Evolutionary conservation across 495 filamentous ascomycete genomes (phyloP).

Genomic region (Durotheca rogersii): DNA sequence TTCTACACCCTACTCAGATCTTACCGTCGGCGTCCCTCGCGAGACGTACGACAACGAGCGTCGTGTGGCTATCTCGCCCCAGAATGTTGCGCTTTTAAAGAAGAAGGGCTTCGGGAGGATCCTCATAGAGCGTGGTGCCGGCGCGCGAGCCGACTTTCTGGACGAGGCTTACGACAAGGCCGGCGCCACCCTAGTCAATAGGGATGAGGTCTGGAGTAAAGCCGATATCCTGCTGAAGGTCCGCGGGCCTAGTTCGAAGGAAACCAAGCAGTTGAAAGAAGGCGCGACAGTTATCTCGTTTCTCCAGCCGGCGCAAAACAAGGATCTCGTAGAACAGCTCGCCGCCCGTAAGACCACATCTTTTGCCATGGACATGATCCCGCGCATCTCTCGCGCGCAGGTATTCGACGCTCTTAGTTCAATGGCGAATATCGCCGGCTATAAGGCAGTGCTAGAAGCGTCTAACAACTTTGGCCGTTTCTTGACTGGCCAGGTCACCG

Average conservation of each 20-base stretch:
- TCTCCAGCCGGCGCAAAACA: conserved; percentile 73
- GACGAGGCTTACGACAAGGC: conserved; percentile 70
- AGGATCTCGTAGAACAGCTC: conserved; percentile 64
- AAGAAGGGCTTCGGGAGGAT: conserved; percentile 78
- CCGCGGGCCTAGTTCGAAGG: conserved; percentile 64
- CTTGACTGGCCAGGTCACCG: conserved; percentile 79
- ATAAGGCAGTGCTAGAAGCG: conserved; percentile 80
- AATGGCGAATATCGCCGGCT: conserved; percentile 86
- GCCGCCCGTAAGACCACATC: conserved; percentile 62
- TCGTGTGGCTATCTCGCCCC: conserved; percentile 76
- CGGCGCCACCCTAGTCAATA: conserved; percentile 69
- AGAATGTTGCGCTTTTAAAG: conserved; percentile 71
- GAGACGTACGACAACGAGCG: conserved; percentile 72
- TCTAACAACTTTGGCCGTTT: conserved; percentile 82
- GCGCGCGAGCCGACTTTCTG: conserved; percentile 68
- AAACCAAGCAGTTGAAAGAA: conserved; percentile 60
- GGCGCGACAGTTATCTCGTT: conserved; percentile 72
- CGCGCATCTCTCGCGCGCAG: conserved; percentile 78
- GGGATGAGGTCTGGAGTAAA: conserved; percentile 60
- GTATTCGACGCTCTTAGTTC: conserved; percentile 79
- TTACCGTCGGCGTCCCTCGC: conserved; percentile 69
- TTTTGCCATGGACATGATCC: conserved; percentile 86
- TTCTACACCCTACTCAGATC: conserved; percentile 62
- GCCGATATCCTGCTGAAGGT: conserved; percentile 80
- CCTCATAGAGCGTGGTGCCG: conserved; percentile 72